A percentile compares a stretch with the other conserved stretches of the same genome.
These are phyloP conservation scores for Amanita subjunquillea DNA, from an alignment of 768 basidiomycete species.

Conservation along the genomic window DNA sequence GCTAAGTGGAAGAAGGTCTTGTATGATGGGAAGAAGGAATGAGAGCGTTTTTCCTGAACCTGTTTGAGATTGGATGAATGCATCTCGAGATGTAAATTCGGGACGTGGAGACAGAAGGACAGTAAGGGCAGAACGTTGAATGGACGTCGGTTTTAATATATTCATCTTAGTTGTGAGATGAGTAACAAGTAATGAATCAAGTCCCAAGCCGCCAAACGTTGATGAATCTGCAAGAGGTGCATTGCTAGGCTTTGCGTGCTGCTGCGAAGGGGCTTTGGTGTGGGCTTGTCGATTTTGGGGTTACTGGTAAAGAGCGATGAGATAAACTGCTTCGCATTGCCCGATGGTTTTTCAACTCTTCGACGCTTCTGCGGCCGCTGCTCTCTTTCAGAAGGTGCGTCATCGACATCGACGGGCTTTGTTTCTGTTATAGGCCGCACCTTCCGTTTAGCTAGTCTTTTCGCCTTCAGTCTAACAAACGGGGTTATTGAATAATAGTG, in stretches of 20 bases:
- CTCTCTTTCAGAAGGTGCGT: slow-evolving; percentile 12
- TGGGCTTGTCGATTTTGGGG: slow-evolving; percentile 48
- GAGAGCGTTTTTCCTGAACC: slow-evolving; percentile 95
- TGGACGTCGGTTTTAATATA: slow-evolving; percentile 80
- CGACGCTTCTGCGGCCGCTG: slow-evolving; percentile 39
- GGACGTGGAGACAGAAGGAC: slow-evolving; percentile 26
- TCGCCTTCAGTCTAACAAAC: slow-evolving; percentile 56
- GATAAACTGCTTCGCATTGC: slow-evolving; percentile 51
- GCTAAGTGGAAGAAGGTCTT: slow-evolving; percentile 86
- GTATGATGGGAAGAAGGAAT: slow-evolving; percentile 89
- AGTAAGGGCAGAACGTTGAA: slow-evolving; percentile 76
- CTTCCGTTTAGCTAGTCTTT: slow-evolving; percentile 58
- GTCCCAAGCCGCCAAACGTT: slow-evolving; percentile 72
- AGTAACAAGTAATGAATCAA: slow-evolving; percentile 68
- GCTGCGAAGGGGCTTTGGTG: slow-evolving; percentile 15
- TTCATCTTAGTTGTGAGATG: slow-evolving; percentile 76
- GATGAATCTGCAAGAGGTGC: slow-evolving; percentile 70
- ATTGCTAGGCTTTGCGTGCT: slow-evolving; percentile 55
- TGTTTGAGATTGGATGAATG: slow-evolving; percentile 94
- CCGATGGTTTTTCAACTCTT: slow-evolving; percentile 20
- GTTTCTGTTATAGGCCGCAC: slow-evolving; percentile 24
- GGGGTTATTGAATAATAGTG: not conserved
- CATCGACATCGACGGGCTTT: slow-evolving; percentile 5
- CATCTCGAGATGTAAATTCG: slow-evolving; percentile 44
- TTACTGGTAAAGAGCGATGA: slow-evolving; percentile 87